These are phyloP conservation scores for Nothophaeocryptopus gaeumannii DNA, from an alignment of 2,329 filamentous ascomycete species.

Conservation along the genomic window DNA sequence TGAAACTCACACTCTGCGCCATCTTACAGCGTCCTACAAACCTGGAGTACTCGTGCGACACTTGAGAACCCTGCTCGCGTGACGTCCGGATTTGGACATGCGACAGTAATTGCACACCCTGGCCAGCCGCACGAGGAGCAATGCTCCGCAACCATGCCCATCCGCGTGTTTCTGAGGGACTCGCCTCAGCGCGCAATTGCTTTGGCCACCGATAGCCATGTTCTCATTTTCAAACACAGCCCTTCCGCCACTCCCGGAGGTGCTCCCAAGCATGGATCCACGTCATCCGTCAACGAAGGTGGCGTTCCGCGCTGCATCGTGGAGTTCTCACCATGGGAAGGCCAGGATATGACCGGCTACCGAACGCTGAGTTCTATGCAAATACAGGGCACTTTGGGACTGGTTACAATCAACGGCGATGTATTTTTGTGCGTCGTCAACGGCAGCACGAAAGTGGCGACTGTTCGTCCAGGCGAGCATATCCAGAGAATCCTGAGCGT, in stretches of 20 bases:
- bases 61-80: too few species aligned
- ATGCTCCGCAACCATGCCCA: constrained; percentile 49
- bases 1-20: too few species aligned
- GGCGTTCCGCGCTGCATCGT: constrained; percentile 72
- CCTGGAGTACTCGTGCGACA: neutral
- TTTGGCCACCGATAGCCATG: constrained; percentile 74
- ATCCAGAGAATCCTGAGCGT: constrained; percentile 83
- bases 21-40: neutral
- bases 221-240: constrained; percentile 80
- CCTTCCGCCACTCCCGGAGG: constrained; percentile 59
- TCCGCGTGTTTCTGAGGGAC: constrained; percentile 81
- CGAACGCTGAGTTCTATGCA: constrained; percentile 69
- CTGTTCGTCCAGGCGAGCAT: constrained; percentile 80
- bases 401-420: constrained; percentile 79
- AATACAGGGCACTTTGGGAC: constrained; percentile 80
- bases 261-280: constrained; percentile 53
- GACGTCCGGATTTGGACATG: neutral
- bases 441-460: constrained; percentile 72
- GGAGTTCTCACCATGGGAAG: constrained; percentile 68
- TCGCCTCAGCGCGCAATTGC: constrained; percentile 84
- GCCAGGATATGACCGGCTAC: constrained; percentile 71
- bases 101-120: constrained; percentile 5
- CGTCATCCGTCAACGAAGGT: constrained; percentile 34
- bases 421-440: constrained; percentile 91
- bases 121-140: constrained; percentile 2